Base-by-base conservation (phyloP, 2,329 filamentous ascomycete genomes). In the Chaetomium strumarium region DNA sequence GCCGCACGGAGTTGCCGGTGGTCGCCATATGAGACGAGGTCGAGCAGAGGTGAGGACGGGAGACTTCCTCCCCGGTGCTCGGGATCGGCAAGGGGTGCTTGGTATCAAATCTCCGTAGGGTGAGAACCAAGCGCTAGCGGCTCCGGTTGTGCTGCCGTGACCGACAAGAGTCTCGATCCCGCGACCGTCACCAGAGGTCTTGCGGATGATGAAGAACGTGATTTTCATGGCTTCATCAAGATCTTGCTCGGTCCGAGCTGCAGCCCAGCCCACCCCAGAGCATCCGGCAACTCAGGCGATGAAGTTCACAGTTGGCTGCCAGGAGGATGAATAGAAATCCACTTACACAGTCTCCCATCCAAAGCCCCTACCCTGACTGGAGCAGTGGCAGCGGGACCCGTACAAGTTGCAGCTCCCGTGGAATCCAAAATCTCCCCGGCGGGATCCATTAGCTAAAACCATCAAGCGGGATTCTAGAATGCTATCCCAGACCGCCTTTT, bases 401-500 rank as follows among this genome's bases (percentile, higher is more conserved):
- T n/a, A n/a, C n/a, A n/a, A n/a, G n/a, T n/a, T n/a, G n/a, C n/a
- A n/a, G n/a, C n/a, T n/a, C n/a, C n/a, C n/a, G n/a, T n/a, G n/a
- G n/a, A n/a, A n/a, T n/a, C n/a, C 33, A 14, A 36, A 17, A n/a
- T 33, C 14, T 37, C 43, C 17, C 24, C 12, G 47, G 34, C 30
- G 31, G 43, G 45, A 49, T 43, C 44, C 39, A 40, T 51, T 51
- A 42, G 39, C 45, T 39, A 46, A 42, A 46, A 30, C 11, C n/a
- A 20, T 17, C 2, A 33, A 42, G 31, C 8, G 12, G 30, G 17
- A 47, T 53, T 50, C 51, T 57, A 52, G 52, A 59, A 52, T 49
- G 50, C 41, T 50, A n/a, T 53, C 50, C 11, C 49, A 53, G 58
- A 60, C 58, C 58, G 58, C 58, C 45, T 52, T 58, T 60, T 53